Evolutionary conservation across 257 asterid genomes (phyloP), one percentile per base, ranked within the genome.

Genomic region (Anisodus tanguticus): DNA sequence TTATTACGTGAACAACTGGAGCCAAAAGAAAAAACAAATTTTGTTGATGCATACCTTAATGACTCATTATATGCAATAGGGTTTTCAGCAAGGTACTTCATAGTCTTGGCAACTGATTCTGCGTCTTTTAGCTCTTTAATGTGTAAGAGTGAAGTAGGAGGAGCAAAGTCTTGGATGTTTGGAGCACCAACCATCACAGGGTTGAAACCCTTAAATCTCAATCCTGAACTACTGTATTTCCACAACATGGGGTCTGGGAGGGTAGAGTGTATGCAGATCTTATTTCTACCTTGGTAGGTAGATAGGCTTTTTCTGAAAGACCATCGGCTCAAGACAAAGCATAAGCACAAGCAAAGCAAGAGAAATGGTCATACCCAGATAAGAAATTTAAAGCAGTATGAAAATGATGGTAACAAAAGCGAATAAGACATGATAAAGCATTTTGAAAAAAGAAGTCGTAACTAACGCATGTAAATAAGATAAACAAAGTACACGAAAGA

Each of bases 121-220:
- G 89, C 91, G 80, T 97, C 99, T 58, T 70, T 86, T 79, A 90
- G 88, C 83, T 93, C 95, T 85, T 89, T 97, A 84, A 97, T 93
- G 86, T 97, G 99, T 85, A 95, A 86, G 76, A 97, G 0, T 35
- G 98, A 92, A 87, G 86, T 85, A 80, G 93, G 91, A 85, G 99
- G 99, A 79, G 99, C 92, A 88, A 92, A 97, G 60, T 97, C 99
- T 90, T 91, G 90, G 88, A 97, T 95, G 87, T 97, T 97, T 71
- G 98, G 98, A 77, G 99, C 97, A 39, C 99, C 99, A 76, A 97
- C 89, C 58, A 95, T 97, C 82, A 97, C 97, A 15, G 99, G 99
- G 31, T 31, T 77, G 22, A 77, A 77, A 77, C 43, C 22, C 31
- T 51, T 77, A 15, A 5, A 74, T 53, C 80, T 53, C 64, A 53